phyloP scores from a whole-genome alignment of 2,329 filamentous ascomycete genomes.

The Sporothrix pseudoabietina region DNA sequence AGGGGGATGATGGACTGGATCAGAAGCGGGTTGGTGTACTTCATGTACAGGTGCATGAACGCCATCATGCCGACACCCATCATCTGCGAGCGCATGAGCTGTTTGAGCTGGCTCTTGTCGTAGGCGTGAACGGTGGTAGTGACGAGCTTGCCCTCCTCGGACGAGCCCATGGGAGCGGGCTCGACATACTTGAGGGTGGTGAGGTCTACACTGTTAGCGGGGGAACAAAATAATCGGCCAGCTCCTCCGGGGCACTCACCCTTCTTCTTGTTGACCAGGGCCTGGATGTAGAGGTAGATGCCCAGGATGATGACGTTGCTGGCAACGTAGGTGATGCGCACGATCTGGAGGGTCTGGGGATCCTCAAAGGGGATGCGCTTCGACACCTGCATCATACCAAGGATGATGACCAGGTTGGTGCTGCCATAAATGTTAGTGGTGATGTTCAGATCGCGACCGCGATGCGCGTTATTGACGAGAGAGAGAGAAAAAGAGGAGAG shows the following conservation, averaged over 20 bases:
- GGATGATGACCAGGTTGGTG: conserved; percentile 90
- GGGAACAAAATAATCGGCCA: no score
- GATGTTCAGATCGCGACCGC: no score
- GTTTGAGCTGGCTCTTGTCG: conserved; percentile 82
- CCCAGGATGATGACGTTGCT: conserved; percentile 80
- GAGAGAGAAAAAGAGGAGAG: not conserved
- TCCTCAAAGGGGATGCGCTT: conserved; percentile 96
- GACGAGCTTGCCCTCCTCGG: conserved; percentile 92
- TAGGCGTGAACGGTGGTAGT: conserved; percentile 97
- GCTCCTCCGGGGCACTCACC: conserved; percentile 54
- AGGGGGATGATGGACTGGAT: conserved; percentile 98
- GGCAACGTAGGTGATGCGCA: conserved; percentile 57
- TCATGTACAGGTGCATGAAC: conserved; percentile 98
- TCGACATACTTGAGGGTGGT: conserved; percentile 99
- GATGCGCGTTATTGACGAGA: not conserved
- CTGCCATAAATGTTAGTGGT: conserved; percentile 49
- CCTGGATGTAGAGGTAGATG: conserved; percentile 83
- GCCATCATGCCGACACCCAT: conserved; percentile 98
- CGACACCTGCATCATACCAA: conserved; percentile 97
- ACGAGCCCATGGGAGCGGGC: conserved; percentile 86
- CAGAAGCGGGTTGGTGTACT: conserved; percentile 98
- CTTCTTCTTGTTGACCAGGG: conserved; percentile 93
- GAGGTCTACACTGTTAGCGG: conserved; percentile 59
- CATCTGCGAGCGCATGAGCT: conserved; percentile 83
- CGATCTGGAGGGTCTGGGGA: conserved; percentile 60